Conservation (phyloP, 2,329 filamentous ascomycete species). For the Beauveria sp. region DNA sequence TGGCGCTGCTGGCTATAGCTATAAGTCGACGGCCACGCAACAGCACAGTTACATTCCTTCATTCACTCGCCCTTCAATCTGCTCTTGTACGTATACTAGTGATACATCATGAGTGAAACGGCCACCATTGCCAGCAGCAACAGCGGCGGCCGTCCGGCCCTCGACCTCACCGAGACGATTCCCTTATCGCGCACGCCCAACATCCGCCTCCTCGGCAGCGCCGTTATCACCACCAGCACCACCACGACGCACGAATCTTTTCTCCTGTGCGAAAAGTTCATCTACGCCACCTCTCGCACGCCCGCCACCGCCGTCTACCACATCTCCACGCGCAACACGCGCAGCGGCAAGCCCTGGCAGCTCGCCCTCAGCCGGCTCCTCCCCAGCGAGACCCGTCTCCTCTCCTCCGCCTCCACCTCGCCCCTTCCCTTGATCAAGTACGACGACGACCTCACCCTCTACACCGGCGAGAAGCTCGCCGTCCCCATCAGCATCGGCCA, state of each 20-base stretch:
- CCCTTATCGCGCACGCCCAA: background rate
- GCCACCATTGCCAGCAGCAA: background rate
- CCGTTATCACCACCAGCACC: too few relatives aligned
- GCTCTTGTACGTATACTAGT: background rate
- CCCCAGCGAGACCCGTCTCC: slow-evolving; percentile 2
- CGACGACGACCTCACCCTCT: slow-evolving; percentile 7
- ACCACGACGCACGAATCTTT: background rate
- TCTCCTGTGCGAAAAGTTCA: background rate
- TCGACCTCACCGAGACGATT: background rate
- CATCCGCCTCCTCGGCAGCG: background rate
- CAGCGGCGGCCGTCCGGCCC: background rate
- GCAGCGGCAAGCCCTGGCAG: slow-evolving; percentile 1
- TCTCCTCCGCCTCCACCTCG: background rate
- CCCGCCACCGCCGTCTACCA: slow-evolving; percentile 2
- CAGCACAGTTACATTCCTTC: background rate
- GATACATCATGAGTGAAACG: background rate
- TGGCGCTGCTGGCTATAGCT: too few relatives aligned
- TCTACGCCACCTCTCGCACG: background rate
- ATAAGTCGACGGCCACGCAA: too few relatives aligned
- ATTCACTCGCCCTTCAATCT: background rate
- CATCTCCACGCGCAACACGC: slow-evolving; percentile 5
- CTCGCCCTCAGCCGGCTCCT: slow-evolving; percentile 1
- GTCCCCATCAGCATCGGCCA: slow-evolving; percentile 4
- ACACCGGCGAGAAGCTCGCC: slow-evolving; percentile 1
- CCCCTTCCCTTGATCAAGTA: background rate